Conservation (phyloP, 164 flowering plant genomes). For the Brasenia schreberi region DNA sequence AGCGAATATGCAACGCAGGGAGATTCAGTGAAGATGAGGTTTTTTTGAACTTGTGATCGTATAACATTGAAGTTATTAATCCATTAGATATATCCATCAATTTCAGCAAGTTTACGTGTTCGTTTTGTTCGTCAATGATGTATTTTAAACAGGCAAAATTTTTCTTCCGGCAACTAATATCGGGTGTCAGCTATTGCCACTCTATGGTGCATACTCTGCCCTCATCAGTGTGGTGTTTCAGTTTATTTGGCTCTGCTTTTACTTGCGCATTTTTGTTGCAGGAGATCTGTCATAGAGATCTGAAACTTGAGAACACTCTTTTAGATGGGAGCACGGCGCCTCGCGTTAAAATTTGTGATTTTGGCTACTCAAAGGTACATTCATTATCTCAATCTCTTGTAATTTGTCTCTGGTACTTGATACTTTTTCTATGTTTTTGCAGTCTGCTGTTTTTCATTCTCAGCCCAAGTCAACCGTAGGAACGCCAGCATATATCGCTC, state of each 20-base stretch:
- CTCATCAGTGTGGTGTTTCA: too few relatives aligned
- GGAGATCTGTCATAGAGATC: constrained; percentile 81
- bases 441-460: constrained; percentile 76
- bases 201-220: constrained; percentile 43
- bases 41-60: not conserved
- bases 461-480: constrained; percentile 87
- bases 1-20: constrained; percentile 68
- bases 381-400: not conserved
- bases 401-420: not conserved
- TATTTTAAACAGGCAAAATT: constrained; percentile 50
- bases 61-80: not conserved
- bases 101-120: not conserved
- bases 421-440: constrained; percentile 6
- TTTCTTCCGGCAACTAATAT: constrained; percentile 87
- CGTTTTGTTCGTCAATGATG: not conserved
- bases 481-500: constrained; percentile 85
- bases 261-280: constrained; percentile 8
- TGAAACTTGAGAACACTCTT: constrained; percentile 74
- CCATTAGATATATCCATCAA: not conserved
- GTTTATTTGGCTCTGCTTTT: not conserved
- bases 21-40: constrained; percentile 91
- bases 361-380: constrained; percentile 73
- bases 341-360: constrained; percentile 70
- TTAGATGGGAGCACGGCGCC: constrained; percentile 65
- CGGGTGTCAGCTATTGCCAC: constrained; percentile 95